Conservation (phyloP, 2,329 filamentous ascomycete species). For the Diaporthe sp. region DNA sequence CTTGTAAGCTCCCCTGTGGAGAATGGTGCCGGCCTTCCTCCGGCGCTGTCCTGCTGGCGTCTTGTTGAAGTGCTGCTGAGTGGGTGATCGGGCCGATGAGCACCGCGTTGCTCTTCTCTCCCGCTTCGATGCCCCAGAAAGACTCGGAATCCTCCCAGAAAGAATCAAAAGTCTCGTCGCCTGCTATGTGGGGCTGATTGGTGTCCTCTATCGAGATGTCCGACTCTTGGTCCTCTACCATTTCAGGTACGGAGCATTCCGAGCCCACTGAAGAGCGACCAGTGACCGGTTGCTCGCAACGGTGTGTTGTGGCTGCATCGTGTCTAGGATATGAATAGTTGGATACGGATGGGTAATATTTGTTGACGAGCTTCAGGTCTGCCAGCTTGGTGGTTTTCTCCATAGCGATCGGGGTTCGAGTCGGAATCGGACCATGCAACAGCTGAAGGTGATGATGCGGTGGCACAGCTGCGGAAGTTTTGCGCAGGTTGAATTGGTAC, state of each 20-base stretch:
- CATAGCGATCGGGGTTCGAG: constrained; percentile 30
- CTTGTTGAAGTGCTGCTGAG: constrained; percentile 25
- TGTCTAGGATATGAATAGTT: constrained; percentile 40
- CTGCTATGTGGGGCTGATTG: constrained; percentile 35
- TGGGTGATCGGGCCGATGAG: constrained; percentile 19
- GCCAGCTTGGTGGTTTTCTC: constrained; percentile 38
- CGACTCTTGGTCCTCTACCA: constrained; percentile 41
- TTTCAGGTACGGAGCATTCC: constrained; percentile 38
- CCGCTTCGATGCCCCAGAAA: constrained; percentile 30
- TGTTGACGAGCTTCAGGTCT: constrained; percentile 42
- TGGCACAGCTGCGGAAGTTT: constrained; percentile 1
- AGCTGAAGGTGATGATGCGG: background rate
- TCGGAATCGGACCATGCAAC: background rate
- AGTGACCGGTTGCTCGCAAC: background rate
- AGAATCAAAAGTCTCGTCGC: constrained; percentile 40
- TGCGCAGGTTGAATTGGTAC: background rate
- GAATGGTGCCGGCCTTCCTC: background rate
- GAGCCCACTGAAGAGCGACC: constrained; percentile 41
- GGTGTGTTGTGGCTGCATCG: constrained; percentile 7
- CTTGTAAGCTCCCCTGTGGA: background rate
- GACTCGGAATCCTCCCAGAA: constrained; percentile 42
- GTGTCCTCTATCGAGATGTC: constrained; percentile 35
- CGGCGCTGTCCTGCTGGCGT: constrained; percentile 5
- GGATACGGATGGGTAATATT: constrained; percentile 40
- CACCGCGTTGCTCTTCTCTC: constrained; percentile 23